phyloP scores from a whole-genome alignment of 345 rosid species.

The Linum trigynum region DNA sequence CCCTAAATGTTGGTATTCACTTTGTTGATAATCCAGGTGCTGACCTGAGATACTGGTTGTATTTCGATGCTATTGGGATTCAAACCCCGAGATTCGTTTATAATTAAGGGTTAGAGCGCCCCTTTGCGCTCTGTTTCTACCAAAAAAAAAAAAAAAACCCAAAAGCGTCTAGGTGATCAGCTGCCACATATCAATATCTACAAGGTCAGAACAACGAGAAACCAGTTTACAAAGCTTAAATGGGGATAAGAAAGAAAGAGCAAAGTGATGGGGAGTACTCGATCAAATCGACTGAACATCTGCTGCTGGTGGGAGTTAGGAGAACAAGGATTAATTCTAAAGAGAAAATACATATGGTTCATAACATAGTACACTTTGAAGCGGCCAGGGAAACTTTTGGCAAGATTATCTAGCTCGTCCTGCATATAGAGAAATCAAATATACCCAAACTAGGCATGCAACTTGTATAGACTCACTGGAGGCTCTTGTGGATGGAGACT shows the following conservation, averaged over 20 bases:
- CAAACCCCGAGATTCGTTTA: no score
- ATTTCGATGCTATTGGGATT: no score
- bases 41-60: no score
- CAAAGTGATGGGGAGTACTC: not conserved
- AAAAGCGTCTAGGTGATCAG: constrained; percentile 18
- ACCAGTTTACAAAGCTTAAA: not conserved
- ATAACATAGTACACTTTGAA: constrained; percentile 21
- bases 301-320: constrained; percentile 17
- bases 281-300: constrained; percentile 15
- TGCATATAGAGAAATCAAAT: constrained; percentile 4
- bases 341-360: constrained; percentile 20
- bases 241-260: not conserved
- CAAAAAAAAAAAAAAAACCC: no score
- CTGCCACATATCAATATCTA: constrained; percentile 21
- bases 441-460: not conserved
- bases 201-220: not conserved
- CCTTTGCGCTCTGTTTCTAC: no score
- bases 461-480: no score
- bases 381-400: constrained; percentile 12
- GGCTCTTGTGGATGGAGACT: no score
- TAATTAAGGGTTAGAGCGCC: no score
- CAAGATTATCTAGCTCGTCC: constrained; percentile 23
- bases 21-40: no score
- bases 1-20: no score
- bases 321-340: not conserved